Evolutionary conservation across 768 basidiomycete species (phyloP), one percentile per base, ranked within the genome.

Genomic region (Hebeloma cylindrosporum): DNA sequence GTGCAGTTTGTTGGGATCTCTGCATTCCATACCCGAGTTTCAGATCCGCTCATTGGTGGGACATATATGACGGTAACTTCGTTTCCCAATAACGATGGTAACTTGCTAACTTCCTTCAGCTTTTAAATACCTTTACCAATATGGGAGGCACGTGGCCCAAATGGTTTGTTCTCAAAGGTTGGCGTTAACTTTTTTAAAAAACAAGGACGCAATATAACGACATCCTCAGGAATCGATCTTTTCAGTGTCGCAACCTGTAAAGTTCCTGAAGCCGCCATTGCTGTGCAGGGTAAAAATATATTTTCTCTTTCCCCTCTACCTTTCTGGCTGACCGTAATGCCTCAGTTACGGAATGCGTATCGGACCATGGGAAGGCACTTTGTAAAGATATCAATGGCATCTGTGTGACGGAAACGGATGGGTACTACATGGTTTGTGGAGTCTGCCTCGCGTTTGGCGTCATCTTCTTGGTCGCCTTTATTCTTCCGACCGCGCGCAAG

Each of bases 1-100:
- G 85, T 98, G n/a, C 95, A 99, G 65, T 99, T 98, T 60, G 95
- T 97, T 14, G 93, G 96, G 7, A 93, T 98, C 50, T 91, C 93
- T n/a, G 96, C 96, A 3, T 99, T 98, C 77, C 96, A 98, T 58
- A 97, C 93, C 3, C 82, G 88, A 42, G 84, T 99, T 27, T 93
- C 96, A 0, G 96, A 99, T 60, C 96, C 96, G 0, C 60, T 96
- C 9, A 96, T 99, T 41, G 96, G 96, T 21, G 96, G 96, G 39
- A 99, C 96, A 0, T 99, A 99, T 65, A 99, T 99, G 96, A 99
- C 96, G 9, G 94, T 93, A 57, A 51, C 82, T 68, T 7, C n/a
- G 20, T 35, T 25, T 20, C 22, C 17, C 14, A n/a, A 40, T 50
- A 11, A 23, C 22, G 34, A 20, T 14, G 18, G 9, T 20, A 32